Conservation (phyloP, 345 rosid genomes). For the Eucalyptus decipiens region DNA sequence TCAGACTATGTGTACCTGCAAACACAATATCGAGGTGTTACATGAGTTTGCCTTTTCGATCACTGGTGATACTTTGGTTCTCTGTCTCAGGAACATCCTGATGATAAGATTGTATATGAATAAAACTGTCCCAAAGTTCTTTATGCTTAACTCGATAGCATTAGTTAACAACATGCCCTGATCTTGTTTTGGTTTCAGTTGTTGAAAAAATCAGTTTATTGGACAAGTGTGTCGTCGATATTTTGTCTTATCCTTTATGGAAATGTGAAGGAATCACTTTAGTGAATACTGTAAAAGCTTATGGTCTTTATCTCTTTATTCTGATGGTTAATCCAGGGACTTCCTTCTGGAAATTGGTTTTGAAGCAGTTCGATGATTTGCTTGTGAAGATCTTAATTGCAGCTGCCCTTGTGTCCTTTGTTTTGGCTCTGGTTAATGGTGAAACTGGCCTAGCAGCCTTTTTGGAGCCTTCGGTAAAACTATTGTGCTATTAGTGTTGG, state of each 20-base stretch:
- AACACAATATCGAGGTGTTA: neutral
- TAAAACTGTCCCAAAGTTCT: neutral
- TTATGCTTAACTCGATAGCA: neutral
- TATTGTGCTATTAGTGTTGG: conserved; percentile 4
- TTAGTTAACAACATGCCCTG: neutral
- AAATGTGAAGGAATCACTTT: neutral
- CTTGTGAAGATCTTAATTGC: conserved; percentile 96
- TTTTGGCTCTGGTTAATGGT: conserved; percentile 88
- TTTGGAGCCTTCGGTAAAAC: conserved; percentile 97
- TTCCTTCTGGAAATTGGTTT: conserved; percentile 93
- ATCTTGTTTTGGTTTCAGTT: neutral
- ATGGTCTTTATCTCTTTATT: neutral
- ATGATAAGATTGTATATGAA: neutral
- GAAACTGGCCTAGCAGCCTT: conserved; percentile 96
- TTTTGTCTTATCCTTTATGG: neutral
- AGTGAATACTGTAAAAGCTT: neutral
- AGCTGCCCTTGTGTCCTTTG: conserved; percentile 78
- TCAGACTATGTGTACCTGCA: neutral
- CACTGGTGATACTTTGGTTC: neutral
- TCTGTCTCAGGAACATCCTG: neutral
- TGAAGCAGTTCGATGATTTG: conserved; percentile 97
- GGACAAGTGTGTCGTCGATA: neutral
- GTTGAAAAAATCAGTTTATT: neutral
- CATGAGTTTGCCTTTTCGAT: neutral
- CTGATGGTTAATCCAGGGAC: conserved; percentile 49